These are phyloP conservation scores for Heritiera littoralis DNA, from an alignment of 345 rosid species.

Conservation along the genomic window DNA sequence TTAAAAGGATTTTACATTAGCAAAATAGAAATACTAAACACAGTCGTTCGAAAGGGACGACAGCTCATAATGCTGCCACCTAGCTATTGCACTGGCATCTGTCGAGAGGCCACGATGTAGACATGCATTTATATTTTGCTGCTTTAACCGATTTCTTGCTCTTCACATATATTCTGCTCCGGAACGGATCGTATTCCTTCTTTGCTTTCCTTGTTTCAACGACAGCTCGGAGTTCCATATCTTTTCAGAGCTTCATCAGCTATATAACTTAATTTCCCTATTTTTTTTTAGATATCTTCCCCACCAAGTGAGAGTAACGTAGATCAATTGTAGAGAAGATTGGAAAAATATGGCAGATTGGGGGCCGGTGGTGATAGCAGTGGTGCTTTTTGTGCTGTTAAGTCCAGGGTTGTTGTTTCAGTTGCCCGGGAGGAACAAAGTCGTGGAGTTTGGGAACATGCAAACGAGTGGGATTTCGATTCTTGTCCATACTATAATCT, in stretches of 20 bases:
- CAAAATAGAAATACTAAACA: neutral
- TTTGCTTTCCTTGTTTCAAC: neutral
- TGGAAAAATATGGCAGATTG: constrained; percentile 67
- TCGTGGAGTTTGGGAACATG: constrained; percentile 69
- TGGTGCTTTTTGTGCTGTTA: constrained; percentile 74
- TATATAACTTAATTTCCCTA: neutral
- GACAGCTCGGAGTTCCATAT: neutral
- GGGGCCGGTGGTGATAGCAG: constrained; percentile 91
- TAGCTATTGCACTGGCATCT: constrained; percentile 15
- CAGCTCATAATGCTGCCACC: constrained; percentile 24
- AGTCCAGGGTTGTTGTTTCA: constrained; percentile 85
- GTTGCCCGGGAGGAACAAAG: constrained; percentile 62
- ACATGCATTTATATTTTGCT: neutral
- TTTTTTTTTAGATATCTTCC: neutral
- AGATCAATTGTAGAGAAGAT: neutral
- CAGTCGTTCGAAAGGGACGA: neutral
- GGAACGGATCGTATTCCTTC: neutral
- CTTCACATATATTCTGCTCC: neutral
- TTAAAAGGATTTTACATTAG: neutral
- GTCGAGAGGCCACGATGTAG: constrained; percentile 12
- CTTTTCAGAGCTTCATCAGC: neutral
- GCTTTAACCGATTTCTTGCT: constrained; percentile 5
- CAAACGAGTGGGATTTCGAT: constrained; percentile 75
- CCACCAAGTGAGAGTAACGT: neutral
- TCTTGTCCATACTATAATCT: constrained; percentile 72